Base-by-base conservation (phyloP, 1,139 yeast species). In the Yamadazyma trypodendri region DNA sequence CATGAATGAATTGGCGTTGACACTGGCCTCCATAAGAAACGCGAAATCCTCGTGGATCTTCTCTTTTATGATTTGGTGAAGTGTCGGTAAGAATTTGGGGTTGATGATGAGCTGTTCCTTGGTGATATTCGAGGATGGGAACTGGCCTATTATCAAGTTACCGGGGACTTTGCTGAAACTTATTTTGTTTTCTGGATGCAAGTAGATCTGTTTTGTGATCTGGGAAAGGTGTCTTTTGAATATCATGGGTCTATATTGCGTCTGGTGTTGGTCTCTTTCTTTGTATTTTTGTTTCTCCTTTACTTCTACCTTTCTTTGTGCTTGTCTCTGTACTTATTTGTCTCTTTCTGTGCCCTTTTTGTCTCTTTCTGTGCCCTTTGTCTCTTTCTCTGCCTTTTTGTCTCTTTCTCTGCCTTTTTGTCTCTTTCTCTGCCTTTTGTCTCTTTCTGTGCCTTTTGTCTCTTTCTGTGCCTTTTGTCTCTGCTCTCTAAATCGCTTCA, bases 1-100 rank as follows among this genome's bases (percentile, higher is more conserved):
- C 83, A 84, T 80, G 58, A 61, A 81, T 0, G 75, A 61, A 30
- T 67, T 85, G 16, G 75, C 73, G 51, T 76, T 81, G 25, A 77
- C 74, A 5, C 79, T 71, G 1, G 89, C 87, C 43, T 84, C 81
- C 52, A 81, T 63, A 20, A 71, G 64, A 55, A 78, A 84, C 4
- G 81, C 56, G 38, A 79, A 77, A 56, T 84, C 89, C 11, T 75
- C 45, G 24, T 61, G 57, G 10, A 68, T 51, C 15, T 51, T 49
- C 6, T 51, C 42, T 5, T 50, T 49, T 6, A 71, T 54, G 13
- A 51, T 49, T 2, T 50, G 34, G 28, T 71, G 63, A 17, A 70
- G 57, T 20, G 56, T 36, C 0, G 52, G 43, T 9, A 66, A 35
- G 40, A 71, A 71, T 29, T 54, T 34, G 1, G 55, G 47, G 39